Evolutionary conservation across 306 rosid genomes (phyloP).

Genomic region (Cajanus cajan): DNA sequence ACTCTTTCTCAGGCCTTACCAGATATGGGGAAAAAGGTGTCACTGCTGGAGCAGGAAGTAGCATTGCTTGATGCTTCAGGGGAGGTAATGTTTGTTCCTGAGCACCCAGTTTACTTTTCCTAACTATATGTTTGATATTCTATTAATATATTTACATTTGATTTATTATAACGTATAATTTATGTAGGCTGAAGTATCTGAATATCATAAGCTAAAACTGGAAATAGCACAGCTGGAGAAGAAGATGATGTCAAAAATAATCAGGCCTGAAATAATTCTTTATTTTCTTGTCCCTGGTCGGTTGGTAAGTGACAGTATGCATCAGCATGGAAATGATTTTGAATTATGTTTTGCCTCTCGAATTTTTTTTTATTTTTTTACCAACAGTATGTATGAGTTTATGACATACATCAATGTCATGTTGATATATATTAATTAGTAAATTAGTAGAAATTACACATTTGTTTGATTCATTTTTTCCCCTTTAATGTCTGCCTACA

Average conservation of each 20-base stretch:
- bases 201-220: slow-evolving; percentile 84
- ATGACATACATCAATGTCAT: neutral
- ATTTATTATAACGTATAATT: slow-evolving; percentile 5
- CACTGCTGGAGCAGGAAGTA: slow-evolving; percentile 86
- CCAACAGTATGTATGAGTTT: neutral
- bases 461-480: neutral
- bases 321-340: neutral
- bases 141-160: neutral
- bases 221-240: slow-evolving; percentile 83
- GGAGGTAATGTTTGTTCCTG: slow-evolving; percentile 55
- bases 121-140: neutral
- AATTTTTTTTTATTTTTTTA: neutral
- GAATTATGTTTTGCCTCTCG: neutral
- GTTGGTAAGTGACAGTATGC: slow-evolving; percentile 59
- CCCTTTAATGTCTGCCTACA: neutral
- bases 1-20: slow-evolving; percentile 72
- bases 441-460: neutral
- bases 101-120: slow-evolving; percentile 18
- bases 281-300: slow-evolving; percentile 94
- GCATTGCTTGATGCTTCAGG: slow-evolving; percentile 85
- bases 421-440: neutral
- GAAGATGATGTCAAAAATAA: slow-evolving; percentile 86
- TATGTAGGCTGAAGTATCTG: slow-evolving; percentile 82
- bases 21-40: slow-evolving; percentile 77
- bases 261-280: slow-evolving; percentile 87